Percentiles rank a stretch among this genome's conserved stretches.
Evolutionary conservation across 2,329 filamentous ascomycete genomes (phyloP).

Genomic region (Talaromyces islandicus): DNA sequence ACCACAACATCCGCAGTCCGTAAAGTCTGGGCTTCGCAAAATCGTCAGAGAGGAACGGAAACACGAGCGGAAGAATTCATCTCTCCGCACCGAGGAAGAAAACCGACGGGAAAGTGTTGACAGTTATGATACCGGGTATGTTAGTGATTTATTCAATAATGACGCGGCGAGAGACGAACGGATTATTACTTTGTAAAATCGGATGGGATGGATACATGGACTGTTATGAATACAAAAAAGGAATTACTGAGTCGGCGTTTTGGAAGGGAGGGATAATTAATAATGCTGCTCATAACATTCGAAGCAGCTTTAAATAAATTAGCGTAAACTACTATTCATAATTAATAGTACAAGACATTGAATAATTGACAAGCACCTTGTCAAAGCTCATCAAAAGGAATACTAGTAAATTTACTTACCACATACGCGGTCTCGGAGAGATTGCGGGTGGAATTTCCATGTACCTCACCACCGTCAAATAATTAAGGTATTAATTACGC

Average conservation of each 20-base stretch:
- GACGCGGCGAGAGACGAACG: not conserved
- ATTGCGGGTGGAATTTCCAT: too few relatives aligned
- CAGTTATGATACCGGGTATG: constrained; percentile 37
- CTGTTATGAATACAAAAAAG: not conserved
- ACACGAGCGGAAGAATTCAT: constrained; percentile 14
- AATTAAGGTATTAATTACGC: not conserved
- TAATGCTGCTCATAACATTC: not conserved
- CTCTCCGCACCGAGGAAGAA: not conserved
- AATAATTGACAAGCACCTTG: not conserved
- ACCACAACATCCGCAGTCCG: constrained; percentile 15
- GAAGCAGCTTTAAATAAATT: not conserved
- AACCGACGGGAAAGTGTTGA: constrained; percentile 22
- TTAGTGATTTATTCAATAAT: constrained; percentile 17
- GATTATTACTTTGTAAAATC: not conserved
- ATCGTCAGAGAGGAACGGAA: constrained; percentile 15
- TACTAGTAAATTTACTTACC: too few relatives aligned
- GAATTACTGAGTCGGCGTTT: not conserved
- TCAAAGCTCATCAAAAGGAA: not conserved
- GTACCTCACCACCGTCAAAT: not conserved
- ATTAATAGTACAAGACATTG: not conserved
- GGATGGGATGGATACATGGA: not conserved
- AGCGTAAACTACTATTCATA: not conserved
- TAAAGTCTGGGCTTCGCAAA: constrained; percentile 17
- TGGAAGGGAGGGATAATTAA: not conserved
- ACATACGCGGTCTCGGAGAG: too few relatives aligned